A percentile compares a stretch with the other conserved stretches of the same genome.
These are phyloP conservation scores for Pythium dissotocum DNA, from an alignment of 352 stramenopile species.

Conservation along the genomic window DNA sequence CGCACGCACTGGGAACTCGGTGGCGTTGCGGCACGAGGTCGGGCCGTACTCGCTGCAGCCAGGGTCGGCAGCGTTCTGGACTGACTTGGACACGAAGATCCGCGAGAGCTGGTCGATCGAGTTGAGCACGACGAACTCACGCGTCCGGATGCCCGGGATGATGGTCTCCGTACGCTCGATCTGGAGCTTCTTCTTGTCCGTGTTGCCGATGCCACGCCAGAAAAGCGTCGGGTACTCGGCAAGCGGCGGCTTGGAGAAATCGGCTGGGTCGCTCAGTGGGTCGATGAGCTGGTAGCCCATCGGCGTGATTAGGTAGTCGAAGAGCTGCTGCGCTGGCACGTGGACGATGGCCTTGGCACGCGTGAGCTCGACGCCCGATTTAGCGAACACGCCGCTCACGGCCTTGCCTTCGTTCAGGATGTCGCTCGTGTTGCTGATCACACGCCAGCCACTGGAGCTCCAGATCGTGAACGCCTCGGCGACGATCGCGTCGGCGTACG, in stretches of 20 bases:
- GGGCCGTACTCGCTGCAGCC: constrained; percentile 25
- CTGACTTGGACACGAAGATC: constrained; percentile 30
- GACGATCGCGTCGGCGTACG: constrained; percentile 31
- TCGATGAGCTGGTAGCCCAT: constrained; percentile 38
- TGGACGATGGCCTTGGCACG: constrained; percentile 29
- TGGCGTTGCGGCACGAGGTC: constrained; percentile 17
- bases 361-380: constrained; percentile 29
- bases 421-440: constrained; percentile 33
- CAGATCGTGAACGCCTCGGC: constrained; percentile 35
- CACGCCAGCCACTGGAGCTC: constrained; percentile 27
- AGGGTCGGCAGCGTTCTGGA: constrained; percentile 15
- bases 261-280: constrained; percentile 31
- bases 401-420: constrained; percentile 37
- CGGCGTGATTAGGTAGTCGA: constrained; percentile 38
- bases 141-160: constrained; percentile 24
- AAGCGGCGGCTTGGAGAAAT: constrained; percentile 36
- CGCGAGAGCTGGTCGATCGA: constrained; percentile 23
- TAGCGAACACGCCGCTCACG: constrained; percentile 32
- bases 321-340: constrained; percentile 33
- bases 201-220: constrained; percentile 28
- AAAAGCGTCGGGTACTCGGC: constrained; percentile 24
- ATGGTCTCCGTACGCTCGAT: constrained; percentile 23
- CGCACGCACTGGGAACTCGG: constrained; percentile 13
- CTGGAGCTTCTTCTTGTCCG: constrained; percentile 33
- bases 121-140: constrained; percentile 34